Base-by-base conservation (phyloP, 495 filamentous ascomycete species). In the Penicillium simplicissimum region DNA sequence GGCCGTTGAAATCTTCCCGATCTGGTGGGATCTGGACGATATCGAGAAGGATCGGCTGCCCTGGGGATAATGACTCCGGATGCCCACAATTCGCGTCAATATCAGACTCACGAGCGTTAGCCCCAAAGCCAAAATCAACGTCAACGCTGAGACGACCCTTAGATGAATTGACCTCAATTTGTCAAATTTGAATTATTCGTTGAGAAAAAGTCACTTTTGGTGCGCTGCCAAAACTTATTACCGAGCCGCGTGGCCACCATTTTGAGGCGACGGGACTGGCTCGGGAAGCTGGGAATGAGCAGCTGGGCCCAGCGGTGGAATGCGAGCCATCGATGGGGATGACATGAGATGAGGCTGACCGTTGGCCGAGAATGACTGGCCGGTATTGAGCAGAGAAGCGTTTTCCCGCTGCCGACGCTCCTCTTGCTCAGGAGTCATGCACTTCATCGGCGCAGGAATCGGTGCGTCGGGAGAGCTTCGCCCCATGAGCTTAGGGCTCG, bases 401-500 rank as follows among this genome's bases (percentile, higher is more conserved):
- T 78, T 75, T 63, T 81, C 77, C 19, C 75, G 57, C 48, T 78
- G 77, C 7, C 77, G 69, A 25, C 77, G 77, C 43, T 78, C 77
- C 59, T 80, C 77, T 52, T 81, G 78, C 61, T 81, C 77, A 1
- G 77, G 77, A 3, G 79, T 78, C 79, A 81, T 81, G 59, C 70
- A 76, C 43, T 82, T 82, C 21, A 79, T 72, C 0, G 79, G 79
- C 0, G 77, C 70, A 8, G 76, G 78, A 58, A 82, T 79, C 0
- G 79, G 78, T 10, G 77, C 78, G 64, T 80, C 78, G 1, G 76
- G 74, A 1, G 79, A 81, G 59, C 75, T 80, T n/a, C 77, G 71
- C 14, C 79, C 77, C 79, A 81, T 79, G 52, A 79, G 61, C 60
- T 80, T 81, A 0, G 79, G 79, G 57, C 75, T 83, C 1, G 82